Conservation (phyloP, 1,284 basidiomycete genomes). For the Puccinia horiana region DNA sequence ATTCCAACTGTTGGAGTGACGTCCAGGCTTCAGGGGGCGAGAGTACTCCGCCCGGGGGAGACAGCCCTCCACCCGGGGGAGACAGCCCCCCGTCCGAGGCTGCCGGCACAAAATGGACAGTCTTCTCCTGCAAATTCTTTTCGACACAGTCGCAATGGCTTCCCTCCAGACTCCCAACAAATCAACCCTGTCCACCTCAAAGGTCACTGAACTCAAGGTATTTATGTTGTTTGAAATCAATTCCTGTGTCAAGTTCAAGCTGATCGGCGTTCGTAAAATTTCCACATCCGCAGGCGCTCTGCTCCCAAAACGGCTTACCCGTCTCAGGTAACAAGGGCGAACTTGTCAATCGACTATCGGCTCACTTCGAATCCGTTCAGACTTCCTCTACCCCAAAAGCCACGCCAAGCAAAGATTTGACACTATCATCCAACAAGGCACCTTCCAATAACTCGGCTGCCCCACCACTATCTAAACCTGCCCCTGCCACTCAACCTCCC, state of each 20-base stretch:
- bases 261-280: not conserved
- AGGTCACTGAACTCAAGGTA: conserved; percentile 48
- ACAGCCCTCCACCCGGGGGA: too few relatives aligned
- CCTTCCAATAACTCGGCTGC: not conserved
- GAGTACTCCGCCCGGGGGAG: too few relatives aligned
- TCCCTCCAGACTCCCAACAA: conserved; percentile 22
- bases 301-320: conserved; percentile 25
- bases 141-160: not conserved
- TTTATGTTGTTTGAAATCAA: not conserved
- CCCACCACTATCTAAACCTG: not conserved
- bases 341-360: conserved; percentile 30
- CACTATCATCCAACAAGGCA: conserved; percentile 16
- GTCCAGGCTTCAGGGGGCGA: too few relatives aligned
- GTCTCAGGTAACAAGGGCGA: conserved; percentile 45
- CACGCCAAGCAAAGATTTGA: conserved; percentile 4
- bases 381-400: not conserved
- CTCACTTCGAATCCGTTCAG: not conserved
- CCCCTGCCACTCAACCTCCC: not conserved
- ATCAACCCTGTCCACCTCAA: conserved; percentile 13
- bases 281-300: conserved; percentile 26
- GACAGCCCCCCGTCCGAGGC: too few relatives aligned
- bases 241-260: not conserved
- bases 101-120: too few relatives aligned
- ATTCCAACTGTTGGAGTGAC: too few relatives aligned
- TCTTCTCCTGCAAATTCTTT: too few relatives aligned